Base-by-base conservation (phyloP, 1,139 yeast species). In the Kodamaea sp. region DNA sequence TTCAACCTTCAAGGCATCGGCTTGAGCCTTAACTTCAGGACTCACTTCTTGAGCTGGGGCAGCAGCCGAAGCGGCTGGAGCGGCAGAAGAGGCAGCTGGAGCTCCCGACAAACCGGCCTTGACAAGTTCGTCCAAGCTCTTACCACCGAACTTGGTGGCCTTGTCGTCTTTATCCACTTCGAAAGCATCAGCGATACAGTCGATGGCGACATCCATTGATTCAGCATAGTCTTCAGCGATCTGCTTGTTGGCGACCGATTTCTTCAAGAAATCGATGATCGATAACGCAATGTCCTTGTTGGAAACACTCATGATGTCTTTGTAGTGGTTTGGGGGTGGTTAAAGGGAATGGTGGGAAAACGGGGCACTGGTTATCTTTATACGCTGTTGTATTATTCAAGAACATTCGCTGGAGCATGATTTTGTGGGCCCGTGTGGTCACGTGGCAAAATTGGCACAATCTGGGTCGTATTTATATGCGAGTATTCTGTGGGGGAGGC, bases 131-230 rank as follows among this genome's bases (percentile, higher is more conserved):
- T 55, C 46, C 47, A 83, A 68, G 3, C 70, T 52, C 49, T 75
- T 68, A 25, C 83, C 82, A 14, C 63, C 60, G 46, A 78, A 77
- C 38, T 60, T 65, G 4, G 60, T 31, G 10, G 62, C 55, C 26
- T 68, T 69, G 14, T 65, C 65, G 13, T 68, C 77, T 48, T 70
- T 69, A 43, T 78, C 75, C 22, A 92, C 82, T 38, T 73, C 83
- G 59, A 84, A 92, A 5, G 95, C 90, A 52, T 90, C 97, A 21
- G 88, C 78, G 40, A 92, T 78, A 67, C 97, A 88, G 55, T 87
- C 96, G 51, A 89, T 77, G 46, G 97, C 97, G 33, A 92, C 95
- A 47, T 90, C 97, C 54, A 92, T 73, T n/a, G 97, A 87, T 49
- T 92, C 98, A 40, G 75, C 75, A 54, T 82, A 87, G 48, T 90